Evolutionary conservation across 306 rosid genomes (phyloP), one percentile per base, ranked within the genome.

Genomic region (Lablab purpureus): DNA sequence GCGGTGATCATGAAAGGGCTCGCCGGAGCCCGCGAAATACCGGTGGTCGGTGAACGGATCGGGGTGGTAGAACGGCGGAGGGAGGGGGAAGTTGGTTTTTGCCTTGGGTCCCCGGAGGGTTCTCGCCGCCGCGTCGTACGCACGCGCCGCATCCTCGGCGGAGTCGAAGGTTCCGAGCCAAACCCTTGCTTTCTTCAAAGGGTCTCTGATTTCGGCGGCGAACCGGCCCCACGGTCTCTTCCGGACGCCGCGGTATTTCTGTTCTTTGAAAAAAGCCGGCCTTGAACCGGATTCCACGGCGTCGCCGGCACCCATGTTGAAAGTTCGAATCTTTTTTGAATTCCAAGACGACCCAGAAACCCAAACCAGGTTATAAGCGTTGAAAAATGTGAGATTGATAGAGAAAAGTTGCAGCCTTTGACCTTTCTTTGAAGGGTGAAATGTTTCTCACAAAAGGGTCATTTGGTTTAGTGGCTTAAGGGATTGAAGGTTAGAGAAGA

Each of bases 171-270:
- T 94, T 6, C 98, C 98, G 0, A 94, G 91, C 98, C 98, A 94
- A 21, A 94, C 96, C 47, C 98, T 82, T 7, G 91, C 86, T 67
- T 94, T 94, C 85, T 92, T 92, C 91, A 90, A 67, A 2, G 97
- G 97, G 85, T 94, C 98, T 80, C 98, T 89, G 93, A 94, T 94
- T 92, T 94, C 98, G 27, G 98, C 98, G 17, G 98, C 97, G 84
- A 90, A 94, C 72, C 97, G 82, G 0, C 98, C 98, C 98, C 98
- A 94, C n/a, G 97, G 98, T 52, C 97, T 80, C 58, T 86, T 91
- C 30, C 98, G 81, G 2, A 94, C 97, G 14, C 98, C 98, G 47
- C 98, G 74, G 67, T 87, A 94, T 25, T 92, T 83, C 3, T 78
- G 88, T 68, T 85, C 88, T 52, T 67, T 77, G 83, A 59, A 79